Base-by-base conservation (phyloP, 768 basidiomycete species). In the Boletellus ananiceps region DNA sequence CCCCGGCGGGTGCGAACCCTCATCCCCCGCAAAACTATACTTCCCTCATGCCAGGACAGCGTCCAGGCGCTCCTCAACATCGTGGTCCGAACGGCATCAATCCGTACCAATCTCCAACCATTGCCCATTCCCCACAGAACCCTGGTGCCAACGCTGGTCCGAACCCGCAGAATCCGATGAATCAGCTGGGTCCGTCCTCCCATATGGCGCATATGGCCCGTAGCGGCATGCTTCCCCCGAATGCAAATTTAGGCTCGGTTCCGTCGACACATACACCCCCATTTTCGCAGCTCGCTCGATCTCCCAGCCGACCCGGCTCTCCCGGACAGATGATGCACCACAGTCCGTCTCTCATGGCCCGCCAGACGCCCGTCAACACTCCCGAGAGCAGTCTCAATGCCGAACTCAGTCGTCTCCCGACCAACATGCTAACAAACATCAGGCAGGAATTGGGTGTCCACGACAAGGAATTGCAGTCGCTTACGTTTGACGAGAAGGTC, bases 401-500 rank as follows among this genome's bases (percentile, higher is more conserved):
- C 14, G 81, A 84, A 43, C 51, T 84, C 5, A 53, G 57, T 34
- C 52, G 59, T 32, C 66, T 84, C 4, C 74, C 80, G 0, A 44
- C 62, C 6, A 27, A 45, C 0, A 2, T 59, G 0, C 37, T 86
- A 4, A 52, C 56, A 0, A 40, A 18, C 39, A 54, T 79, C 47
- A 79, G 72, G 60, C 53, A 58, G 19, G 81, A 81, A 14, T 37
- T 74, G 23, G 74, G 74, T 7, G 13, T 77, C 1, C 59, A 45
- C 2, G 77, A 78, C 21, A 83, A 78, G 63, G 79, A 82, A 12
- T 32, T 72, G 0, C 55, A 50, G 3, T 53, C 66, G 14, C 60
- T 84, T 54, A 74, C 71, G 32, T 27, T 60, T n/a, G 66, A 70
- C 0, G 86, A 88, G n/a, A 88, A 86, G 77, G 86, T 85, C 33